A percentile compares a stretch with the other conserved stretches of the same genome.
Evolutionary conservation across 768 basidiomycete genomes (phyloP).

Genomic region (Leucosporidium creatinivorum): DNA sequence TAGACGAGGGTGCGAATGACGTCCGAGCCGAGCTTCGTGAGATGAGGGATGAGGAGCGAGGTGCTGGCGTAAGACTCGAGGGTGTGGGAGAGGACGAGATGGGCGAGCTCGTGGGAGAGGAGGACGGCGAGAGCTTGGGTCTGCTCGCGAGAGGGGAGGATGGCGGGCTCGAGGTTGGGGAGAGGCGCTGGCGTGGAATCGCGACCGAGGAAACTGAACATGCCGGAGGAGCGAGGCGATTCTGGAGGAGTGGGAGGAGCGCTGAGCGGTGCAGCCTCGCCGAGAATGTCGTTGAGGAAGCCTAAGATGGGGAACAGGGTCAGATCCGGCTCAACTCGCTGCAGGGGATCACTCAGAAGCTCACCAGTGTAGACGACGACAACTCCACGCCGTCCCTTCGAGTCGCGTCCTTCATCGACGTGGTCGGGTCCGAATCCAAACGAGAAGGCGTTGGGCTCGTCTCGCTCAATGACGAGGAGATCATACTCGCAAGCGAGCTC

Average conservation of each 20-base stretch:
- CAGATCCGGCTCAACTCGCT: neutral
- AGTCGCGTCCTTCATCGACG: neutral
- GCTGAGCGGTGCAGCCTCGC: constrained; percentile 12
- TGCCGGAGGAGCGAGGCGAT: constrained; percentile 35
- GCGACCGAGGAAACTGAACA: constrained; percentile 3
- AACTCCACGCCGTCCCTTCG: constrained; percentile 51
- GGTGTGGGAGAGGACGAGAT: constrained; percentile 48
- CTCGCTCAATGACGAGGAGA: constrained; percentile 77
- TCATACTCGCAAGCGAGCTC: constrained; percentile 76
- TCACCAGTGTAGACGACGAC: constrained; percentile 83
- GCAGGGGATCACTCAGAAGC: neutral
- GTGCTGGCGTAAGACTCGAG: constrained; percentile 31
- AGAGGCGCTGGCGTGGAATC: neutral
- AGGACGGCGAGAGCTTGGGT: constrained; percentile 82
- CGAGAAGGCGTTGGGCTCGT: constrained; percentile 84
- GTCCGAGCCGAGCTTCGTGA: constrained; percentile 29
- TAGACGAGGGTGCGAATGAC: constrained; percentile 35
- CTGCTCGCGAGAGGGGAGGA: constrained; percentile 64
- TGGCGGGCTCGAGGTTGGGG: constrained; percentile 44
- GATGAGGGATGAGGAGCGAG: constrained; percentile 29
- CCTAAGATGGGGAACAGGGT: neutral
- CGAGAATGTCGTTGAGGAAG: constrained; percentile 77
- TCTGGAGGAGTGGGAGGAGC: constrained; percentile 30
- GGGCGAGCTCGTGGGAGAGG: constrained; percentile 86
- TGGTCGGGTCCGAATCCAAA: constrained; percentile 84